Evolutionary conservation across 2,329 filamentous ascomycete species (phyloP).

Genomic region (Calonectria pseudoreteaudii): DNA sequence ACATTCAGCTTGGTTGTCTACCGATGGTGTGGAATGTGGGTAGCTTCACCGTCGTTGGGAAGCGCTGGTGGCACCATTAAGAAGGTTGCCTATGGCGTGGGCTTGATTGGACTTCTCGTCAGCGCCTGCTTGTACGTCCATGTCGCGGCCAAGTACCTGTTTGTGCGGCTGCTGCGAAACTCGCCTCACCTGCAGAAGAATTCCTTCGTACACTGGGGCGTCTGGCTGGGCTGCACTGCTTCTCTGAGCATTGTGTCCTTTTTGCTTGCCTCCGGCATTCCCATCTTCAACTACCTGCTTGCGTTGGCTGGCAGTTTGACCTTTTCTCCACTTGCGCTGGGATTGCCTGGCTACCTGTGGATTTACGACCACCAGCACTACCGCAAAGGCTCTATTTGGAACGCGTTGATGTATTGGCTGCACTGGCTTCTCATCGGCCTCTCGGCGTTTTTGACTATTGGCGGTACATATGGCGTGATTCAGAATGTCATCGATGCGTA

Average conservation of each 20-base stretch:
- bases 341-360: constrained; percentile 51
- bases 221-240: constrained; percentile 50
- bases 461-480: constrained; percentile 59
- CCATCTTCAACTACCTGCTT: constrained; percentile 44
- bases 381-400: constrained; percentile 42
- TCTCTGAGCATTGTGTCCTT: constrained; percentile 45
- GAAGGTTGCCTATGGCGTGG: constrained; percentile 71
- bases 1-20: constrained; percentile 71
- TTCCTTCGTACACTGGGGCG: constrained; percentile 49
- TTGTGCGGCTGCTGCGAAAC: constrained; percentile 52
- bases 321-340: constrained; percentile 50
- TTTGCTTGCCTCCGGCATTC: constrained; percentile 48
- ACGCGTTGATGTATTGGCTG: constrained; percentile 46
- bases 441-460: constrained; percentile 52
- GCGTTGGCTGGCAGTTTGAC: constrained; percentile 41
- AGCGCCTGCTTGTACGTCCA: constrained; percentile 31
- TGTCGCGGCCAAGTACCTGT: constrained; percentile 51
- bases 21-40: constrained; percentile 71
- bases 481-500: constrained; percentile 65
- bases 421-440: constrained; percentile 50
- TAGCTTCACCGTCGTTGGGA: constrained; percentile 71
- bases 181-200: constrained; percentile 52
- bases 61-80: constrained; percentile 70
- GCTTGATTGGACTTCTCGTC: constrained; percentile 51
- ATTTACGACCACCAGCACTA: constrained; percentile 50